phyloP scores from a whole-genome alignment of 2,329 filamentous ascomycete genomes.

The Mariannaea sp. region DNA sequence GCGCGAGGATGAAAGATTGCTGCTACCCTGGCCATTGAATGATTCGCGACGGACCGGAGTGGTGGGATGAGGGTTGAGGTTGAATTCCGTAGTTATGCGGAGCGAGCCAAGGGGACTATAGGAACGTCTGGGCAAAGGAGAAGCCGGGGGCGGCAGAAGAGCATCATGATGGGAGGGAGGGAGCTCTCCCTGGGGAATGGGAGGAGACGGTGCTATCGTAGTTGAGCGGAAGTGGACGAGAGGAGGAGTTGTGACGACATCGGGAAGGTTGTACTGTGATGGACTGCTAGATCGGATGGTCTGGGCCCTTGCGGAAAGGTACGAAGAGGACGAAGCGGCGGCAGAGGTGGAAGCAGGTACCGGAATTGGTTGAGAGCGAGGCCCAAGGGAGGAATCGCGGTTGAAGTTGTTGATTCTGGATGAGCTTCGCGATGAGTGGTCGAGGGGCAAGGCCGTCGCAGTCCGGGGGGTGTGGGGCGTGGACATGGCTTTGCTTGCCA shows the following conservation, averaged over 20 bases:
- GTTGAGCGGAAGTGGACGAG: slow-evolving; percentile 35
- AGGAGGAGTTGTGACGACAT: slow-evolving; percentile 33
- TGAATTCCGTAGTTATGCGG: slow-evolving; percentile 47
- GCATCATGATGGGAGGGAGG: slow-evolving; percentile 22
- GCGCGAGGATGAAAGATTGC: slow-evolving; percentile 39
- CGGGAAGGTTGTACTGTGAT: slow-evolving; percentile 29
- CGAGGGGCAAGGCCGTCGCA: slow-evolving; percentile 37
- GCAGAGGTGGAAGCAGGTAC: slow-evolving; percentile 26
- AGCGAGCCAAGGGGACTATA: slow-evolving; percentile 38
- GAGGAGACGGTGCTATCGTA: slow-evolving; percentile 45
- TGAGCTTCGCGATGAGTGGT: slow-evolving; percentile 25
- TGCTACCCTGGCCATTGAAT: slow-evolving; percentile 42
- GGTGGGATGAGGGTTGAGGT: slow-evolving; percentile 32
- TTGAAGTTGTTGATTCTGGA: slow-evolving; percentile 22
- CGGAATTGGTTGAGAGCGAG: slow-evolving; percentile 30
- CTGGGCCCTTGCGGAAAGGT: slow-evolving; percentile 28
- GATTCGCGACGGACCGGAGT: slow-evolving; percentile 39
- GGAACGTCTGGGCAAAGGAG: slow-evolving; percentile 21
- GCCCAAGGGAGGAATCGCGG: slow-evolving; percentile 30
- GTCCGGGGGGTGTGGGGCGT: slow-evolving; percentile 36
- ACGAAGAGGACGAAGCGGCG: slow-evolving; percentile 29
- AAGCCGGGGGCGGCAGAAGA: slow-evolving; percentile 21
- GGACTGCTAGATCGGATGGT: slow-evolving; percentile 28
- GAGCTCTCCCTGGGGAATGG: slow-evolving; percentile 29
- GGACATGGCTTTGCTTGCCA: slow-evolving; percentile 40